Evolutionary conservation across 2,329 filamentous ascomycete species (phyloP), one percentile per base, ranked within the genome.

Genomic region (Fusarium subglutinans): DNA sequence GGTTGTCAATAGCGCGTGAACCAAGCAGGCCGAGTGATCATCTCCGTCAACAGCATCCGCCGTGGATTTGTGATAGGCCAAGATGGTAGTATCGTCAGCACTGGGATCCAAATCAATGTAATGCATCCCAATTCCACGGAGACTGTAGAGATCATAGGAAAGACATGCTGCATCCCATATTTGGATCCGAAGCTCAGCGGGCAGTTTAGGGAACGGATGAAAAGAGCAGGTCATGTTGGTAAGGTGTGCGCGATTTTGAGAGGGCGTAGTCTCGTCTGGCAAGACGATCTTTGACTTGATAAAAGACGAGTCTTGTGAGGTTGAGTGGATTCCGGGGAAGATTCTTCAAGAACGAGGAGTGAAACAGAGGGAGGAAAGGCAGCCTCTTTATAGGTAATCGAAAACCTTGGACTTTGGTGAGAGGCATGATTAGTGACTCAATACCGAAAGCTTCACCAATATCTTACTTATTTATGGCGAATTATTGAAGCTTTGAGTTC

Each of bases 91-190:
- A 20, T 13, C 5, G 13, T 15, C 45, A 22, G 45, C 13, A 15
- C 26, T 22, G 10, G 18, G 18, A 4, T 47, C 13, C 6, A 47
- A 4, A 6, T 47, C 6, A 8, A 47, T 8, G 13, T 22, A 47
- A 14, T 28, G 45, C 13, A 47, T 47, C 6, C 9, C 1, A 15
- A 3, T 0, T 15, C 4, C 3, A 4, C 9, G 18, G 10, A 0
- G 26, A 22, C 15, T 2, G 3, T 28, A 47, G 18, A 28, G 0
- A 26, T 2, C 3, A 4, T 28, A 47, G 0, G 45, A 47, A 1
- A 47, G 26, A 15, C 26, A 47, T 28, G 45, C 44, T 28, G 8
- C 26, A 26, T 47, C 24, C 44, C 44, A 28, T 13, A 47, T 47
- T 47, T 28, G 44, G 8, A 22, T 5, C 18, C 13, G 44, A 47